Evolutionary conservation across 306 rosid species (phyloP).

Genomic region (Cicer cuneatum): DNA sequence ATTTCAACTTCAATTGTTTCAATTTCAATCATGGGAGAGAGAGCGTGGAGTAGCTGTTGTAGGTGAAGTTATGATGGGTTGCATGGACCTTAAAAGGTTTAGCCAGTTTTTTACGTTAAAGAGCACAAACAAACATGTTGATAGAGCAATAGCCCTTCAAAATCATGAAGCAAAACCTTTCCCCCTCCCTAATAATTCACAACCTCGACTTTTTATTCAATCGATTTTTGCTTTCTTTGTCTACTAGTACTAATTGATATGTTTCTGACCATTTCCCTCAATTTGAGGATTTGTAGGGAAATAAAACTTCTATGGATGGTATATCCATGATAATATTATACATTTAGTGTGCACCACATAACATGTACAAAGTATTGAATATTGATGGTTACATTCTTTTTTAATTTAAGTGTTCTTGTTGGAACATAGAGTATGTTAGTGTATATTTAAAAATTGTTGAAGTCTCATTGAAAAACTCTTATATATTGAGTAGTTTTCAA

Average conservation of each 20-base stretch:
- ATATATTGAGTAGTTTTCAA: too few species aligned
- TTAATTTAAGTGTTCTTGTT: too few species aligned
- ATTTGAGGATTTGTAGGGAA: conserved; percentile 55
- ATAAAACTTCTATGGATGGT: conserved; percentile 46
- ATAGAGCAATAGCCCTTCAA: conserved; percentile 42
- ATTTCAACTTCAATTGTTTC: conserved; percentile 34
- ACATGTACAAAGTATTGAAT: conserved; percentile 33
- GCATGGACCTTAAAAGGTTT: conserved; percentile 46
- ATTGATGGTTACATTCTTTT: too few species aligned
- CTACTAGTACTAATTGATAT: conserved; percentile 35
- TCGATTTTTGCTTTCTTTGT: conserved; percentile 46
- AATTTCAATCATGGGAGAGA: conserved; percentile 38
- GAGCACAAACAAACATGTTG: conserved; percentile 69
- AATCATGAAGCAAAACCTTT: conserved; percentile 43
- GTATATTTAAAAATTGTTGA: too few species aligned
- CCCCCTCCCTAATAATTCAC: conserved; percentile 45
- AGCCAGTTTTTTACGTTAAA: conserved; percentile 49
- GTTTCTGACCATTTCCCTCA: conserved; percentile 51
- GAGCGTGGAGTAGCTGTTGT: neutral
- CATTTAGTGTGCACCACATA: conserved; percentile 35
- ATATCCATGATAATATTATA: conserved; percentile 42
- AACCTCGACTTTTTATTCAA: conserved; percentile 51
- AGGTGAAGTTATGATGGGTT: conserved; percentile 55
- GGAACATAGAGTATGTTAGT: too few species aligned
- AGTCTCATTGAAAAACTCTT: too few species aligned